Evolutionary conservation across 2,329 filamentous ascomycete species (phyloP), one percentile per base, ranked within the genome.

Genomic region (Hypoxylon sp.): DNA sequence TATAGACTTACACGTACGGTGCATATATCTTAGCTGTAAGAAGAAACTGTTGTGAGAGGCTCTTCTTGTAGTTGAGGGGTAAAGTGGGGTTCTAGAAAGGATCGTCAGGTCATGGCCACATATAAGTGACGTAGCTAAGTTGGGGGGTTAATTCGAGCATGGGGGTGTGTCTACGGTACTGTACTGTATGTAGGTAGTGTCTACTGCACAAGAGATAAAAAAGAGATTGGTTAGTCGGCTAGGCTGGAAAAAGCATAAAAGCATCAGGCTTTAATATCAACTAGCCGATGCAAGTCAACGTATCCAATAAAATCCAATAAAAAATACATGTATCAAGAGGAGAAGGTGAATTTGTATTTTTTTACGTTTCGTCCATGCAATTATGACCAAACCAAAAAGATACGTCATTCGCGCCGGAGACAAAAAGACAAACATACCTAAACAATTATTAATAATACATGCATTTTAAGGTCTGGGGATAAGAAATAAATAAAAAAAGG

Each of bases 41-140:
- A 12, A 9, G n/a, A 29, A 27, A 6, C 19, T 36, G 31, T 17
- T 55, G 36, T 44, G 45, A 50, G 54, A 57, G 54, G 54, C 54
- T 57, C 54, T 54, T 49, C 32, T 25, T 25, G 21, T 38, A 7
- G 50, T 57, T 57, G 55, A 55, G 51, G 55, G 55, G 55, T 51
- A 57, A 42, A 45, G 46, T 47, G 47, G 55, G 43, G 30, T 48
- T 49, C 42, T 29, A 46, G 55, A 48, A 51, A 51, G 32, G 50
- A 55, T 57, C 55, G 51, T 58, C 55, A 58, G 55, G 55, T 55
- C 51, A 51, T 55, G 38, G 43, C 37, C 38, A 55, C 55, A 57
- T 55, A 55, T 15, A 20, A 19, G 55, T 58, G 55, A 58, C 55
- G 55, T 58, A 55, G 46, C n/a, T 32, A 50, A 30, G 17, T 40